Evolutionary conservation across 2,329 filamentous ascomycete genomes (phyloP).

Genomic region (Tolypocladium album): DNA sequence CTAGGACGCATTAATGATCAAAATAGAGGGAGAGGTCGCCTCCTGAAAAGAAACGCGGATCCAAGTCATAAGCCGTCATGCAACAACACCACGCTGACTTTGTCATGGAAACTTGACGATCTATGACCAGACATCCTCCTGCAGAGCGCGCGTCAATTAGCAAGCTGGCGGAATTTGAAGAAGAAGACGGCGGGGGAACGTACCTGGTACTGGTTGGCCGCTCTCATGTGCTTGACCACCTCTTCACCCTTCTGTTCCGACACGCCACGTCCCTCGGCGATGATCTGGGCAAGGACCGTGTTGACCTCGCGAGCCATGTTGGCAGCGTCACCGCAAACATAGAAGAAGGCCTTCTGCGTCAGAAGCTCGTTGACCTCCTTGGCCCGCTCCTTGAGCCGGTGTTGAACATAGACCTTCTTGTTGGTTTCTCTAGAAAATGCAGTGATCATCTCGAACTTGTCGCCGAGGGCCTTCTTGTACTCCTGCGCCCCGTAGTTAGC

Average conservation of each 20-base stretch:
- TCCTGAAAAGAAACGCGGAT: neutral
- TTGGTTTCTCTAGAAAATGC: constrained; percentile 86
- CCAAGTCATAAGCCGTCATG: neutral
- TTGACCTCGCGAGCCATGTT: constrained; percentile 97
- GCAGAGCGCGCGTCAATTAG: constrained; percentile 3
- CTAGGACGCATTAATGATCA: neutral
- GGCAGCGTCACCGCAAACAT: constrained; percentile 94
- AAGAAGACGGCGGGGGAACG: constrained; percentile 11
- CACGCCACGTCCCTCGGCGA: constrained; percentile 73
- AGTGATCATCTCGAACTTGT: constrained; percentile 81
- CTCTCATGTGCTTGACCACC: constrained; percentile 93
- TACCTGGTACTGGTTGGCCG: constrained; percentile 92
- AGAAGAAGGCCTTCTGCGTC: constrained; percentile 82
- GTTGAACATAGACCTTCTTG: constrained; percentile 95
- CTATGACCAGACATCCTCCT: constrained; percentile 67
- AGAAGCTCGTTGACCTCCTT: constrained; percentile 82
- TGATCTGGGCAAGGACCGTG: constrained; percentile 73
- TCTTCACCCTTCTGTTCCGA: constrained; percentile 85
- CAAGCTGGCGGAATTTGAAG: neutral
- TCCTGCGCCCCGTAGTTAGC: constrained; percentile 39
- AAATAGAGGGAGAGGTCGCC: neutral
- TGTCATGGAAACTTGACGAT: neutral
- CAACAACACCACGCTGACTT: neutral
- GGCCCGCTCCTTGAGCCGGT: constrained; percentile 73
- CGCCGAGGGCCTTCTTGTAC: constrained; percentile 73